Evolutionary conservation across 495 filamentous ascomycete species (phyloP).

Genomic region (Xeromyces bisporus): DNA sequence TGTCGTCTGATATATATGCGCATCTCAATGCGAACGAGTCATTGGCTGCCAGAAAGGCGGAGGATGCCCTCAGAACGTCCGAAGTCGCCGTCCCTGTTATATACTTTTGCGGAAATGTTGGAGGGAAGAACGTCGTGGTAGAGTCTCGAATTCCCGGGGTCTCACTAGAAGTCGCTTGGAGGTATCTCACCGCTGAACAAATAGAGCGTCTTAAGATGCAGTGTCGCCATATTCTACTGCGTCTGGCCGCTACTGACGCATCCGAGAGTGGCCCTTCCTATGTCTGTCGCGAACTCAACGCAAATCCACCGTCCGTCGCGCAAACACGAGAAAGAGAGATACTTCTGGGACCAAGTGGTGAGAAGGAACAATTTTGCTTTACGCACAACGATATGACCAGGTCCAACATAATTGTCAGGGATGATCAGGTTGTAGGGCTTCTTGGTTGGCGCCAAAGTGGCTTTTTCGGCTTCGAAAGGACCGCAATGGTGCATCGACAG

Average conservation of each 20-base stretch:
- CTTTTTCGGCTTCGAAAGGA: slow-evolving; percentile 23
- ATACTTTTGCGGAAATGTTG: slow-evolving; percentile 23
- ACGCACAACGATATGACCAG: slow-evolving; percentile 24
- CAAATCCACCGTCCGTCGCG: slow-evolving; percentile 12
- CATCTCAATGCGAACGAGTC: slow-evolving; percentile 41
- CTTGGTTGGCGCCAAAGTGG: slow-evolving; percentile 26
- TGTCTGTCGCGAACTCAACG: slow-evolving; percentile 21
- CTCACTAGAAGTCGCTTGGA: slow-evolving; percentile 28
- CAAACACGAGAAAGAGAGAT: slow-evolving; percentile 15
- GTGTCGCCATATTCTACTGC: slow-evolving; percentile 18
- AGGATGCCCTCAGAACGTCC: slow-evolving; percentile 17
- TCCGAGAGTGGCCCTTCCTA: slow-evolving; percentile 19
- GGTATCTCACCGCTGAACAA: slow-evolving; percentile 18
- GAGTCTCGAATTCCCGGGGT: slow-evolving; percentile 28
- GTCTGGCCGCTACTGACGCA: slow-evolving; percentile 12
- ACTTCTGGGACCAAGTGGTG: slow-evolving; percentile 13
- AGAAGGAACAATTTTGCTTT: slow-evolving; percentile 14
- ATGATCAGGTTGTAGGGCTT: slow-evolving; percentile 23
- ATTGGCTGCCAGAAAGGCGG: slow-evolving; percentile 21
- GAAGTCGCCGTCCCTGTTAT: slow-evolving; percentile 22
- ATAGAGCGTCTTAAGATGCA: slow-evolving; percentile 20
- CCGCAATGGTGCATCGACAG: slow-evolving; percentile 16
- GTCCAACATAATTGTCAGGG: slow-evolving; percentile 23
- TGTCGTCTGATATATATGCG: slow-evolving; percentile 22
- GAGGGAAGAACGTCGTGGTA: slow-evolving; percentile 25